These are phyloP conservation scores for Metarhizium robertsii DNA, from an alignment of 2,329 filamentous ascomycete genomes.

Conservation along the genomic window DNA sequence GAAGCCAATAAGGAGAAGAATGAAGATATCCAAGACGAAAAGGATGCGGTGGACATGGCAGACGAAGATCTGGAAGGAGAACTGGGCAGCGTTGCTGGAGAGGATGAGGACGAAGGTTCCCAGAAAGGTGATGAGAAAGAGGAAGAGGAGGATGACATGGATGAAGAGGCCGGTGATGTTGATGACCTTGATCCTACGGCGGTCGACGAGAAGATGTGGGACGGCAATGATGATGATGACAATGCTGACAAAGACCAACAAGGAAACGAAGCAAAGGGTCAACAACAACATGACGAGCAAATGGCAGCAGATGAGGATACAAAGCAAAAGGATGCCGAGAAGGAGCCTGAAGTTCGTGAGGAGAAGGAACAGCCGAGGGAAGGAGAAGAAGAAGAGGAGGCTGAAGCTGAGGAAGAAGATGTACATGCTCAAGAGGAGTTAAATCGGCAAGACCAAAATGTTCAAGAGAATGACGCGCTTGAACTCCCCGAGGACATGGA, in stretches of 20 bases:
- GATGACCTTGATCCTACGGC: conserved; percentile 83
- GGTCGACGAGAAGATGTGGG: conserved; percentile 98
- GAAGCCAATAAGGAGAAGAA: conserved; percentile 60
- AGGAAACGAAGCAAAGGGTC: conserved; percentile 61
- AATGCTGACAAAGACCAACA: conserved; percentile 77
- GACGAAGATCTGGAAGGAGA: conserved; percentile 88
- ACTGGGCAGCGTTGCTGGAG: conserved; percentile 54
- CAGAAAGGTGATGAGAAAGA: conserved; percentile 55
- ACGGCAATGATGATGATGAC: conserved; percentile 70
- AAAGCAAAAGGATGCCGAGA: conserved; percentile 31
- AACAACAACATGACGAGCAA: conserved; percentile 56
- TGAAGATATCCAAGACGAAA: conserved; percentile 65
- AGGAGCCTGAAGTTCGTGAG: conserved; percentile 38
- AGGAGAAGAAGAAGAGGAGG: conserved; percentile 37
- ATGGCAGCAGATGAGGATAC: conserved; percentile 50
- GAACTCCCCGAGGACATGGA: conserved; percentile 86
- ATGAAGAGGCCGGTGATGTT: conserved; percentile 84
- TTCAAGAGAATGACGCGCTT: conserved; percentile 71
- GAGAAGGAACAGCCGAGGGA: conserved; percentile 19
- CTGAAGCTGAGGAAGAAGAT: conserved; percentile 51
- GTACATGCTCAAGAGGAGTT: conserved; percentile 44
- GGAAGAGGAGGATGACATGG: conserved; percentile 64
- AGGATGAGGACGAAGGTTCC: conserved; percentile 50
- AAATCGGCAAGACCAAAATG: conserved; percentile 60
- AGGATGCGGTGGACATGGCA: conserved; percentile 86